These are phyloP conservation scores for Leishmania amazonensis DNA, from an alignment of 208 protist species.

Conservation along the genomic window DNA sequence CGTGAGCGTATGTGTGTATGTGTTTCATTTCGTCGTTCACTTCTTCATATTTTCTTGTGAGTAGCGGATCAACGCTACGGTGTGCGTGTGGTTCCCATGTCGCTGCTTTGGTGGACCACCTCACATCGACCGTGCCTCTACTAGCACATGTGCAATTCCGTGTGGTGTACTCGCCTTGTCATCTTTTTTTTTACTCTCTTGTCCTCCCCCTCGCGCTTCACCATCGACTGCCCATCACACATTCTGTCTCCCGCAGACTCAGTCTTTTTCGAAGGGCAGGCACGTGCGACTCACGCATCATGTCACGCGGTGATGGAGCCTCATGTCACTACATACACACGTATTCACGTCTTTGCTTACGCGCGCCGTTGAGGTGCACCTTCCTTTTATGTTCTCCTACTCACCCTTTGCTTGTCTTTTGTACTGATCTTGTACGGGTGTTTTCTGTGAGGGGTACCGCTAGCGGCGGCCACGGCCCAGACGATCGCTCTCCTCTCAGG, in stretches of 20 bases:
- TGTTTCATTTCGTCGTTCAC: constrained; percentile 5
- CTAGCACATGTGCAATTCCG: neutral
- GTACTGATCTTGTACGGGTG: neutral
- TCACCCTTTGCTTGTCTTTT: neutral
- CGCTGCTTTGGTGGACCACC: neutral
- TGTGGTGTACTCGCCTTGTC: neutral
- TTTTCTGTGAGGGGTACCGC: neutral
- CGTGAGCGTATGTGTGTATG: neutral
- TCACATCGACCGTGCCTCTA: neutral
- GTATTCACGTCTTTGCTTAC: neutral
- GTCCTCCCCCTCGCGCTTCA: neutral
- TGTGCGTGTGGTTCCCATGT: neutral
- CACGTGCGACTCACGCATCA: neutral
- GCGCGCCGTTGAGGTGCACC: neutral
- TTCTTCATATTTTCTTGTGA: neutral
- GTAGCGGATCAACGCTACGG: neutral
- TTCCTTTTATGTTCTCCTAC: neutral
- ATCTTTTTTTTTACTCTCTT: neutral
- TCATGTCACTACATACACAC: neutral
- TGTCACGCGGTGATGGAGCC: neutral
- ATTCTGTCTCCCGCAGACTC: neutral
- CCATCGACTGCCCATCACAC: neutral
- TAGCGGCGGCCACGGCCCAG: neutral
- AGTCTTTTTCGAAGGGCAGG: neutral
- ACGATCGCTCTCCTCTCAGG: neutral